phyloP scores from a whole-genome alignment of 768 basidiomycete species.

The Royoungia palumana region DNA sequence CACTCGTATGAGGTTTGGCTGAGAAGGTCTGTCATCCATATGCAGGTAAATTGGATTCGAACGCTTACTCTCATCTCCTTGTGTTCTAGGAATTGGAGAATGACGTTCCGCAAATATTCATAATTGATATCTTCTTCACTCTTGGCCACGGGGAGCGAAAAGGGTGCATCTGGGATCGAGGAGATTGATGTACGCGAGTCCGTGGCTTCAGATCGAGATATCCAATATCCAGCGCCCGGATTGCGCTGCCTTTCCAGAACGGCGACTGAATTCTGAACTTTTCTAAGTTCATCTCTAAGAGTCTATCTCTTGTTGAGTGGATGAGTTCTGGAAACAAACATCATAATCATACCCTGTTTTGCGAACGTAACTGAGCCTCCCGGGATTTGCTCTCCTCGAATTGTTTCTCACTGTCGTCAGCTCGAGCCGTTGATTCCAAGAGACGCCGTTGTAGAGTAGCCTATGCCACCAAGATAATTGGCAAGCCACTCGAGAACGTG shows the following conservation, averaged over 20 bases:
- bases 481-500: neutral
- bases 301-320: constrained; percentile 47
- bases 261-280: constrained; percentile 91
- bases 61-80: constrained; percentile 92
- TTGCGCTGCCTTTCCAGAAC: constrained; percentile 87
- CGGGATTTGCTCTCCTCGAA: constrained; percentile 70
- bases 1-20: constrained; percentile 90
- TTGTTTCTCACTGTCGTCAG: constrained; percentile 56
- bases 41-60: neutral
- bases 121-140: constrained; percentile 92
- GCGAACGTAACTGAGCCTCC: constrained; percentile 65
- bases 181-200: constrained; percentile 39
- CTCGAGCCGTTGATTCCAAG: constrained; percentile 47
- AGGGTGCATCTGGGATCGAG: constrained; percentile 41
- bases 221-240: constrained; percentile 95
- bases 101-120: constrained; percentile 94
- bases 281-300: constrained; percentile 89
- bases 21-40: constrained; percentile 6
- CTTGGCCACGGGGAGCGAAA: constrained; percentile 32
- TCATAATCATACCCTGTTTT: constrained; percentile 69
- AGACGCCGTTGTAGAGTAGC: constrained; percentile 42
- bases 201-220: constrained; percentile 38
- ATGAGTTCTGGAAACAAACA: neutral
- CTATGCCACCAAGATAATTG: constrained; percentile 32
- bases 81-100: constrained; percentile 95